Conservation (phyloP, 495 filamentous ascomycete species). For the Pyronema omphalodes region DNA sequence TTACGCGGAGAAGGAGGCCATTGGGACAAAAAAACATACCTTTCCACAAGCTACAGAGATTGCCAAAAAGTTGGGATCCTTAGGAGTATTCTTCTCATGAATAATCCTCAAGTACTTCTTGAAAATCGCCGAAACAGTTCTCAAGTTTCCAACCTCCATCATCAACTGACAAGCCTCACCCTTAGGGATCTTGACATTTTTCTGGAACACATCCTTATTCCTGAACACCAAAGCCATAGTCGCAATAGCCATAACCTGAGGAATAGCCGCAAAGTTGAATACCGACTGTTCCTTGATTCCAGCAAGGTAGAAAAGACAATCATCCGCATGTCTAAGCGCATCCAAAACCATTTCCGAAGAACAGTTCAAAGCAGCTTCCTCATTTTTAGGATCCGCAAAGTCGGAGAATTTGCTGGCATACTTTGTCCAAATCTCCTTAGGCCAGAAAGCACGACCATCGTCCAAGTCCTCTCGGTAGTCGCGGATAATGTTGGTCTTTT, state of each 20-base stretch:
- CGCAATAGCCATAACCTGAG: conserved; percentile 96
- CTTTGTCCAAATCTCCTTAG: conserved; percentile 89
- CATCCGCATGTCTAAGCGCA: conserved; percentile 68
- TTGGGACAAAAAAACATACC: conserved; percentile 33
- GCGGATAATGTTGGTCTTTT: conserved; percentile 97
- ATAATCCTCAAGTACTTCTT: conserved; percentile 57
- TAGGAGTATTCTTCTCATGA: conserved; percentile 83
- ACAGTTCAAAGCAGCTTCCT: conserved; percentile 65
- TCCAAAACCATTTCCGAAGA: conserved; percentile 90
- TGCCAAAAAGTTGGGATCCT: conserved; percentile 81
- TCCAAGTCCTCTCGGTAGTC: conserved; percentile 79
- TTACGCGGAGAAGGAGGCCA: no score
- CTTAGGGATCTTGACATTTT: conserved; percentile 90
- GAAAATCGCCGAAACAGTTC: conserved; percentile 61
- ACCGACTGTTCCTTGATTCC: conserved; percentile 90
- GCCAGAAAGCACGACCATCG: conserved; percentile 81
- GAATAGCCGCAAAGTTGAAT: conserved; percentile 99
- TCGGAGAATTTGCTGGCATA: conserved; percentile 78
- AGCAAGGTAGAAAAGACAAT: conserved; percentile 94
- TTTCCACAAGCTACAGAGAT: conserved; percentile 82
- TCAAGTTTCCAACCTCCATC: conserved; percentile 77
- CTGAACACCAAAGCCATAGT: conserved; percentile 82
- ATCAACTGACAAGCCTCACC: conserved; percentile 82
- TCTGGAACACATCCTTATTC: conserved; percentile 72
- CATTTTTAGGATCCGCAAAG: conserved; percentile 64